Percentiles rank a stretch among this genome's conserved stretches.
These are phyloP conservation scores for Chrysosporium keratinophilum DNA, from an alignment of 2,329 filamentous ascomycete genomes.

Conservation along the genomic window DNA sequence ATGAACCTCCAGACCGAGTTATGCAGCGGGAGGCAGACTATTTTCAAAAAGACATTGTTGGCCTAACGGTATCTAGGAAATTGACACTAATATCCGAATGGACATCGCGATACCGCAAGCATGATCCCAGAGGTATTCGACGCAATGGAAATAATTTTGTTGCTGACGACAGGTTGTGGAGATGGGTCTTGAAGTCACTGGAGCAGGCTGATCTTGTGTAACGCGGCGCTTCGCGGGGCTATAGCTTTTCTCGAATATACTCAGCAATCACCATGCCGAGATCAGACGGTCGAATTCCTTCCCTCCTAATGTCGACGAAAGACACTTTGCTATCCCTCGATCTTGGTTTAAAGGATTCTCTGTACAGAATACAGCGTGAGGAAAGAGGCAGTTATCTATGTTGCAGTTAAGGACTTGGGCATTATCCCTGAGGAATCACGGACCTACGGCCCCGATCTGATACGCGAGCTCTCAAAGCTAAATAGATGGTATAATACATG, in stretches of 20 bases:
- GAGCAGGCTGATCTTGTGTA: conserved; percentile 7
- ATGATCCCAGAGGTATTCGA: conserved; percentile 7
- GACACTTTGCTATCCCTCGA: not conserved
- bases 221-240: not conserved
- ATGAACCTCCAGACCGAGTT: not conserved
- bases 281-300: too few relatives aligned
- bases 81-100: conserved; percentile 11
- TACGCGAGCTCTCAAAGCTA: not conserved
- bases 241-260: too few relatives aligned
- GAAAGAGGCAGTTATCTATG: not conserved
- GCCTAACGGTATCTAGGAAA: conserved; percentile 8
- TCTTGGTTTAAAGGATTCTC: not conserved
- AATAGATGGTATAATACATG: not conserved
- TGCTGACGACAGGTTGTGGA: conserved; percentile 11
- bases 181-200: conserved; percentile 9
- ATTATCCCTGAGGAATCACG: not conserved
- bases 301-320: not conserved
- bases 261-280: too few relatives aligned
- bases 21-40: conserved; percentile 1
- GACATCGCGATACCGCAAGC: conserved; percentile 10
- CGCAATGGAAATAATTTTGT: conserved; percentile 9
- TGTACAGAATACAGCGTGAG: not conserved
- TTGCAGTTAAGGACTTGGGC: not conserved
- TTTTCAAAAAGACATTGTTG: conserved; percentile 9
- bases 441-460: not conserved